phyloP scores from a whole-genome alignment of 257 asterid genomes.

The Rauvolfia tetraphylla region DNA sequence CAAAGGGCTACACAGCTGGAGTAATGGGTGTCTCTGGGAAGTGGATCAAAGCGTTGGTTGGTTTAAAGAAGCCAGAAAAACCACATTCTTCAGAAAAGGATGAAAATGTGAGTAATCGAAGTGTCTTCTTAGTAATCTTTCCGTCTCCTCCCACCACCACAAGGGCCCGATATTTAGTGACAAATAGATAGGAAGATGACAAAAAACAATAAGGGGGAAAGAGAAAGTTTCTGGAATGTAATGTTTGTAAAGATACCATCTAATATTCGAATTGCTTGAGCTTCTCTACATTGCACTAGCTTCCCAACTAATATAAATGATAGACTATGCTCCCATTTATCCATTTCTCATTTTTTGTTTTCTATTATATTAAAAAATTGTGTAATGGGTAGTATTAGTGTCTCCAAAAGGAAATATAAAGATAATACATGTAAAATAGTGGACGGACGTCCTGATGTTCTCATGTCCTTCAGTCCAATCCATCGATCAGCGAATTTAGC shows the following conservation, averaged over 20 bases:
- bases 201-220: not conserved
- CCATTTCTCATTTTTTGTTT: not conserved
- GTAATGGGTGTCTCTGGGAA: slow-evolving; percentile 87
- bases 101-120: slow-evolving; percentile 55
- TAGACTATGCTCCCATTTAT: not conserved
- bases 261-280: not conserved
- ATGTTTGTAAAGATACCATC: not conserved
- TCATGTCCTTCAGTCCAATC: not conserved
- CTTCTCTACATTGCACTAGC: not conserved
- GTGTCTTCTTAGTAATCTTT: not conserved
- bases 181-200: not conserved
- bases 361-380: not conserved
- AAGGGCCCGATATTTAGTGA: not conserved
- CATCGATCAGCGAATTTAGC: not conserved
- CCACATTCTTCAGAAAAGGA: slow-evolving; percentile 58
- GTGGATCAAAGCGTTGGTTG: slow-evolving; percentile 81
- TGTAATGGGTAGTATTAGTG: not conserved
- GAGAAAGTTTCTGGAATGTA: not conserved
- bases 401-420: not conserved
- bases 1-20: slow-evolving; percentile 15
- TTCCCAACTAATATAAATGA: not conserved
- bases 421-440: not conserved
- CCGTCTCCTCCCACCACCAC: not conserved
- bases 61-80: slow-evolving; percentile 70
- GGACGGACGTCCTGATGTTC: not conserved